These are phyloP conservation scores for Neopestalotiopsis rosae DNA, from an alignment of 2,329 filamentous ascomycete species.

Conservation along the genomic window DNA sequence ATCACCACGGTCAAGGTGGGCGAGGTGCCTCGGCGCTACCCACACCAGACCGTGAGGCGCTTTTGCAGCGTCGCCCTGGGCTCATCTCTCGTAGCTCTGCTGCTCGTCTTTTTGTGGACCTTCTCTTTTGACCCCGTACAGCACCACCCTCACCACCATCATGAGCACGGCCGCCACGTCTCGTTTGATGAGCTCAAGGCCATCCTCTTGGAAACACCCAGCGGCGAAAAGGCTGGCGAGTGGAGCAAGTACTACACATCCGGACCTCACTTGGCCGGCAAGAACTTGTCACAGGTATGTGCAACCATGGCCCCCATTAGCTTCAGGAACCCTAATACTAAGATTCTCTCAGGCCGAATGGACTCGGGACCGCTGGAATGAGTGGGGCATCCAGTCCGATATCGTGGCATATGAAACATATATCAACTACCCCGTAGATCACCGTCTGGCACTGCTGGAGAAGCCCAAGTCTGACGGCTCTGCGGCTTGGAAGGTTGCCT, in stretches of 20 bases:
- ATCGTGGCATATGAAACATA: slow-evolving; percentile 78
- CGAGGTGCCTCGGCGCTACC: slow-evolving; percentile 58
- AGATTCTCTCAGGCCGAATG: slow-evolving; percentile 61
- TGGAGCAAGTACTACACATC: slow-evolving; percentile 82
- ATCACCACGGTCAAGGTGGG: slow-evolving; percentile 66
- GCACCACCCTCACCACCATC: slow-evolving; percentile 31
- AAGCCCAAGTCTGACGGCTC: slow-evolving; percentile 40
- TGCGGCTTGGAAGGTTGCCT: slow-evolving; percentile 65
- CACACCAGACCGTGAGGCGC: slow-evolving; percentile 65
- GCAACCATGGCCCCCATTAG: neutral
- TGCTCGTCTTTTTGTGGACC: slow-evolving; percentile 51
- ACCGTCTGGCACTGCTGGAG: slow-evolving; percentile 70
- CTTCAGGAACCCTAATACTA: neutral
- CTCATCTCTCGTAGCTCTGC: slow-evolving; percentile 58
- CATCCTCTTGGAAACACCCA: slow-evolving; percentile 65
- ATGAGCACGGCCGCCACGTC: slow-evolving; percentile 28
- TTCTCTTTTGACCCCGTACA: slow-evolving; percentile 35
- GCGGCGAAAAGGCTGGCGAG: slow-evolving; percentile 62
- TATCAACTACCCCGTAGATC: slow-evolving; percentile 77
- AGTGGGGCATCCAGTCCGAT: slow-evolving; percentile 69
- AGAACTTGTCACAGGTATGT: slow-evolving; percentile 73
- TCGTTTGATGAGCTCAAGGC: slow-evolving; percentile 57
- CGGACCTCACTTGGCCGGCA: slow-evolving; percentile 77
- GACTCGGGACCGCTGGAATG: slow-evolving; percentile 76
- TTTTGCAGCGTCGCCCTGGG: slow-evolving; percentile 68